Base-by-base conservation (phyloP, 1,139 yeast genomes). In the Sugiyamaella paludigena region DNA sequence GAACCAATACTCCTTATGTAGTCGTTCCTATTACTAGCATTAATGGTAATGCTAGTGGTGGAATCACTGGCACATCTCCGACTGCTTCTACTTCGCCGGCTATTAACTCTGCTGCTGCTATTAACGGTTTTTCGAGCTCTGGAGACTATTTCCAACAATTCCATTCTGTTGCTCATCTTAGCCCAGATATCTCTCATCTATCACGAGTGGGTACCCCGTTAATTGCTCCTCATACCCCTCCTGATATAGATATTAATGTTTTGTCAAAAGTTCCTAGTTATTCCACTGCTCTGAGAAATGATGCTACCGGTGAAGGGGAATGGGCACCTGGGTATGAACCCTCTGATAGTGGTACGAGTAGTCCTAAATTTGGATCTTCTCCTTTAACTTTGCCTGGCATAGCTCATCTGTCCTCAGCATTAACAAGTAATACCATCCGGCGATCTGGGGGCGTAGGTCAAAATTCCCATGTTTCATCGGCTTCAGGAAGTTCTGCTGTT, bases 251-350 rank as follows among this genome's bases (percentile, higher is more conserved):
- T 52, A 59, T 76, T 4, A 67, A 68, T 6, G 67, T 71, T 2
- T 63, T 89, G 56, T 80, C 84, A 12, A 71, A 80, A 50, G 95
- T 89, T 2, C 98, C 98, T 0, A 81, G 95, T 0, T 91, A 91
- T 66, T 77, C 77, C 8, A 83, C 87, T 40, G 97, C 98, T 2
- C 44, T 70, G 29, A 57, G 56, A 39, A 43, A 51, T 11, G 65
- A 59, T 44, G 56, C 52, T 39, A 62, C 56, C 13, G 46, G 55
- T 12, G 61, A 48, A 10, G 57, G 44, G 1, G 63, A 66, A 12
- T 49, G 60, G 38, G 69, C 70, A 7, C 70, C 70, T 4, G 59
- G 53, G 10, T 66, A 67, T 42, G 56, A 60, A 33, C 55, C 58
- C 31, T 47, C 45, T 13, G 26, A 36, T 11, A 42, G 35, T 26